Conservation (phyloP, 192 early-diverging fungal genomes). For the Gaertneriomyces semiglobifer region DNA sequence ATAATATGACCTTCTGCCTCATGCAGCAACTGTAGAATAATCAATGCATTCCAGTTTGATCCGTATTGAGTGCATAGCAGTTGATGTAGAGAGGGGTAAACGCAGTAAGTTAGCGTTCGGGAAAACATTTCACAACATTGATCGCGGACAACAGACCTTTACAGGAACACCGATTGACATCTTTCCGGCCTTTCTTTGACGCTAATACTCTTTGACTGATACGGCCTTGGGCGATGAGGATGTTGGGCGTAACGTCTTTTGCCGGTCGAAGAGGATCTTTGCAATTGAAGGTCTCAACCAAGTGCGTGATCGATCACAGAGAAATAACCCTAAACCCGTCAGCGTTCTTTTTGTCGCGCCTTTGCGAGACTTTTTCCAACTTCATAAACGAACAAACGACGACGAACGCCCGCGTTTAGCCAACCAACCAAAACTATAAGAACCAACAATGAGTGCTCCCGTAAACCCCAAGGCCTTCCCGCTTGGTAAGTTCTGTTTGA, state of each 20-base stretch:
- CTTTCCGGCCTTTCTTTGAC: neutral
- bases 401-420: too few species aligned
- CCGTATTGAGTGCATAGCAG: neutral
- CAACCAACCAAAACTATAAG: too few species aligned
- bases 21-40: conserved; percentile 69
- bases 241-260: too few species aligned
- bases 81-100: neutral
- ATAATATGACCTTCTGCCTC: conserved; percentile 97
- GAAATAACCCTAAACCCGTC: too few species aligned
- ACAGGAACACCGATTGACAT: conserved; percentile 93
- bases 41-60: neutral
- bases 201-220: too few species aligned
- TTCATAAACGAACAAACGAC: too few species aligned
- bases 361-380: too few species aligned
- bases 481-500: conserved; percentile 16
- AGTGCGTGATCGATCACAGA: too few species aligned
- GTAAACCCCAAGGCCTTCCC: conserved; percentile 46
- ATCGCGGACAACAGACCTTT: conserved; percentile 43
- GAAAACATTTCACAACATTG: neutral
- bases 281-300: too few species aligned
- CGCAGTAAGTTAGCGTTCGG: neutral
- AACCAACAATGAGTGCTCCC: conserved; percentile 13
- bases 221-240: too few species aligned
- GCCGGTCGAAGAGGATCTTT: too few species aligned
- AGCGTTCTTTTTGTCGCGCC: too few species aligned